A percentile compares a stretch with the other conserved stretches of the same genome.
phyloP scores from a whole-genome alignment of 2,329 filamentous ascomycete species.

The Colletotrichum sp. region DNA sequence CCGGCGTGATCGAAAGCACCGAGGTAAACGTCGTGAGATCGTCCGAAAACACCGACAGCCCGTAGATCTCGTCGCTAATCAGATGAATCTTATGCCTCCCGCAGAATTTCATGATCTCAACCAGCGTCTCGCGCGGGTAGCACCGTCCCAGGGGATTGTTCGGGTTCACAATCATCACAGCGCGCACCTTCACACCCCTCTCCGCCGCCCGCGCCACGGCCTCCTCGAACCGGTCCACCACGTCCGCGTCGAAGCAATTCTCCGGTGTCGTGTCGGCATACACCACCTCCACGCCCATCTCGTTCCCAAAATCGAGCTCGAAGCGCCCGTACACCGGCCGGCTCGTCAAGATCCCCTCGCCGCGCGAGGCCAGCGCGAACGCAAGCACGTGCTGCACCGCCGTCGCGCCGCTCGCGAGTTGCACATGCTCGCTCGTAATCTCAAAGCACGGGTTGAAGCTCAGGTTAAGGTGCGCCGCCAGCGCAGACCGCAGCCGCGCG shows the following conservation, averaged over 20 bases:
- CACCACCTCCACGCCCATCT: slow-evolving; percentile 42
- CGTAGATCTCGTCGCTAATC: slow-evolving; percentile 65
- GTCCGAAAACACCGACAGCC: slow-evolving; percentile 47
- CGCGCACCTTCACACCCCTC: slow-evolving; percentile 43
- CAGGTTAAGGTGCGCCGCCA: slow-evolving; percentile 42
- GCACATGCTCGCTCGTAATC: slow-evolving; percentile 35
- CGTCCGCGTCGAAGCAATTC: slow-evolving; percentile 47
- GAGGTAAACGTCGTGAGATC: slow-evolving; percentile 48
- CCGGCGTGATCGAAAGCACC: slow-evolving; percentile 48
- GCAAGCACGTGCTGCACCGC: slow-evolving; percentile 44
- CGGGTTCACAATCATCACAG: slow-evolving; percentile 57
- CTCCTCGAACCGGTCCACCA: slow-evolving; percentile 50
- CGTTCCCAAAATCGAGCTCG: slow-evolving; percentile 50
- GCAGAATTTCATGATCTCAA: slow-evolving; percentile 53
- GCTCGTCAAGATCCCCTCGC: slow-evolving; percentile 43
- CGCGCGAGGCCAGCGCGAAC: slow-evolving; percentile 41
- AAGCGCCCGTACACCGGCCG: slow-evolving; percentile 54
- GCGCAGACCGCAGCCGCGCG: slow-evolving; percentile 32
- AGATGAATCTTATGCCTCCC: slow-evolving; percentile 55
- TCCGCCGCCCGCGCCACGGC: slow-evolving; percentile 39
- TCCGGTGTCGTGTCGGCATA: slow-evolving; percentile 48
- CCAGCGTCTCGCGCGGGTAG: slow-evolving; percentile 47
- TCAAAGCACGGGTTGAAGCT: slow-evolving; percentile 36
- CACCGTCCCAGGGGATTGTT: slow-evolving; percentile 57
- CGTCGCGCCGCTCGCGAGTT: slow-evolving; percentile 39